These are phyloP conservation scores for Sclerotinia sclerotiorum DNA, from an alignment of 2,329 filamentous ascomycete species.

Conservation along the genomic window DNA sequence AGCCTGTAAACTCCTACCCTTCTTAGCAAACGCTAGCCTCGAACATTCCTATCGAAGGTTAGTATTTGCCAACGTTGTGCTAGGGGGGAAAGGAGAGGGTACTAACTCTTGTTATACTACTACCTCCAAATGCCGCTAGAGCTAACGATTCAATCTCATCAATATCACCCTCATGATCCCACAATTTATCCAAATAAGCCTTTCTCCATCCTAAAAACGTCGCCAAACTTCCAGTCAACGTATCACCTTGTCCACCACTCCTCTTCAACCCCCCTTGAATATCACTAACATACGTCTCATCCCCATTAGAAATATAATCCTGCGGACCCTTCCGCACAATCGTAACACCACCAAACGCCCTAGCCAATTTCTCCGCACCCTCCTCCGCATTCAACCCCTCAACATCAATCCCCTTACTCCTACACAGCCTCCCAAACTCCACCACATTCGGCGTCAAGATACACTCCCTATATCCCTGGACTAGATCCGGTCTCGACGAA, in stretches of 20 bases:
- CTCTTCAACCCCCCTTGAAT: slow-evolving; percentile 81
- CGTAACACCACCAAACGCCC: slow-evolving; percentile 80
- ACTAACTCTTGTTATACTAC: slow-evolving; percentile 76
- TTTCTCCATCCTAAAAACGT: slow-evolving; percentile 87
- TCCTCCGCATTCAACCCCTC: slow-evolving; percentile 42
- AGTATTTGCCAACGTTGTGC: slow-evolving; percentile 24
- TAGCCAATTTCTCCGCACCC: slow-evolving; percentile 65
- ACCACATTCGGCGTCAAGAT: slow-evolving; percentile 95
- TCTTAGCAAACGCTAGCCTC: slow-evolving; percentile 78
- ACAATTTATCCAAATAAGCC: slow-evolving; percentile 80
- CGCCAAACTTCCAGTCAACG: slow-evolving; percentile 82
- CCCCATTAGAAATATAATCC: slow-evolving; percentile 82
- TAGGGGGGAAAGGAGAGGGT: background rate
- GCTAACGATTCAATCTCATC: slow-evolving; percentile 63
- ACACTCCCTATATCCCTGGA: slow-evolving; percentile 77
- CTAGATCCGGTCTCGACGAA: slow-evolving; percentile 70
- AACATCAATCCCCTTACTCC: slow-evolving; percentile 67
- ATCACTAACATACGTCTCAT: slow-evolving; percentile 72
- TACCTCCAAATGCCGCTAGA: slow-evolving; percentile 82
- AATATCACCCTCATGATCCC: slow-evolving; percentile 60
- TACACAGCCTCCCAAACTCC: slow-evolving; percentile 82
- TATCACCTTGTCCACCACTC: slow-evolving; percentile 93
- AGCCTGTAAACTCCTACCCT: slow-evolving; percentile 85
- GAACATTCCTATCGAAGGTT: slow-evolving; percentile 67
- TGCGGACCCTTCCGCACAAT: slow-evolving; percentile 84